phyloP scores from a whole-genome alignment of 2,329 filamentous ascomycete genomes.

The Fusarium burgessii region DNA sequence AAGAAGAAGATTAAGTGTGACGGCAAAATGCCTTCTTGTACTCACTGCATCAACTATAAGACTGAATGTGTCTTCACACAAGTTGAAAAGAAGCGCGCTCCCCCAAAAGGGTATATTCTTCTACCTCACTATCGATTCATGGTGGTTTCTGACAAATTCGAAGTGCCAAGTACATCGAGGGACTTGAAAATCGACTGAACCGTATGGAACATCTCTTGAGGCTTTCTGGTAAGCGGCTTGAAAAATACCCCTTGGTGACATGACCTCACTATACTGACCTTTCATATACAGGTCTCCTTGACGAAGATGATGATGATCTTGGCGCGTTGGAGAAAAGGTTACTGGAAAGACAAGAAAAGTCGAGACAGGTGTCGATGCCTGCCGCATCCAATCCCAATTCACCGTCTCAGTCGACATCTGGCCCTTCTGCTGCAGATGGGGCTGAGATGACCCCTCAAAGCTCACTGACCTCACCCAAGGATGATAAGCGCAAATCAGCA shows the following conservation, averaged over 20 bases:
- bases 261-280: constrained; percentile 15
- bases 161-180: constrained; percentile 97
- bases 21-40: constrained; percentile 93
- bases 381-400: constrained; percentile 63
- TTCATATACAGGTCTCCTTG: constrained; percentile 72
- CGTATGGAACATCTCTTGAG: constrained; percentile 94
- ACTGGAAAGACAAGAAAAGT: constrained; percentile 66
- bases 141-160: constrained; percentile 34
- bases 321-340: constrained; percentile 86
- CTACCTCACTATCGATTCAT: not conserved
- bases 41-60: constrained; percentile 97
- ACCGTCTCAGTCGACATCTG: constrained; percentile 61
- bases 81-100: constrained; percentile 98
- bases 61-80: constrained; percentile 97
- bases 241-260: not conserved
- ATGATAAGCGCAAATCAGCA: constrained; percentile 49
- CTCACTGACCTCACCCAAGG: constrained; percentile 64
- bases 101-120: constrained; percentile 85
- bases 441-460: constrained; percentile 63
- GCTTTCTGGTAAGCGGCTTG: constrained; percentile 72
- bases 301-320: constrained; percentile 88
- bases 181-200: constrained; percentile 92
- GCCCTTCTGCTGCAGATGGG: constrained; percentile 53
- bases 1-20: constrained; percentile 99
- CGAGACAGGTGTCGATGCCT: constrained; percentile 62